Evolutionary conservation across 345 rosid species (phyloP).

Genomic region (Nephelium lappaceum): DNA sequence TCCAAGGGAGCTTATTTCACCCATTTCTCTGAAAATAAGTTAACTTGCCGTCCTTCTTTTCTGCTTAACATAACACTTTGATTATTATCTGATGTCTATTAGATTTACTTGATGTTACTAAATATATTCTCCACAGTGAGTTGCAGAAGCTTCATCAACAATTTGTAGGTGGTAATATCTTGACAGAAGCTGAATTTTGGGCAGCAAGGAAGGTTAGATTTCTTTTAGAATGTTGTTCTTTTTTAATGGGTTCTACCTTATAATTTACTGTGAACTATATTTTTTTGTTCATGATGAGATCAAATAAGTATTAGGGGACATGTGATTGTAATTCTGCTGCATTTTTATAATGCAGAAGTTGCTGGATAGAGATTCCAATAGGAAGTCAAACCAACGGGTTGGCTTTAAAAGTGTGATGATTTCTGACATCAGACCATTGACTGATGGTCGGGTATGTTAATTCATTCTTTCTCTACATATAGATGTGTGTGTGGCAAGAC

Average conservation of each 20-base stretch:
- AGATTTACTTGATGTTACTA: constrained; percentile 1
- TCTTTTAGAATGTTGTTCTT: not conserved
- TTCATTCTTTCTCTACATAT: constrained; percentile 13
- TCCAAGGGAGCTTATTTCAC: not conserved
- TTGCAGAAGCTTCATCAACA: constrained; percentile 78
- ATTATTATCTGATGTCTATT: not conserved
- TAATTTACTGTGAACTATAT: constrained; percentile 9
- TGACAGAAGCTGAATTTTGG: constrained; percentile 94
- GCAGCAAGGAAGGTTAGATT: constrained; percentile 93
- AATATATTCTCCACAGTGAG: constrained; percentile 50
- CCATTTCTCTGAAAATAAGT: not conserved
- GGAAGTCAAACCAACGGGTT: constrained; percentile 69
- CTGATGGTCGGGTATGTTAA: constrained; percentile 84
- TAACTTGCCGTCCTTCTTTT: constrained; percentile 5
- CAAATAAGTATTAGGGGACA: not conserved
- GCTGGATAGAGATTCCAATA: constrained; percentile 63
- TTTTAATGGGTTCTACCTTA: not conserved
- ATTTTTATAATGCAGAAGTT: constrained; percentile 55
- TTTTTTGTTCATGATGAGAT: not conserved
- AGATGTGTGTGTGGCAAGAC: not conserved
- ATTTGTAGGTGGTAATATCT: constrained; percentile 60
- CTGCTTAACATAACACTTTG: constrained; percentile 4
- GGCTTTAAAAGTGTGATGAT: constrained; percentile 93
- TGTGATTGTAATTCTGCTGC: constrained; percentile 20
- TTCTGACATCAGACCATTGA: constrained; percentile 72